These are phyloP conservation scores for Leccinum uliginosum DNA, from an alignment of 768 basidiomycete species.

Conservation along the genomic window DNA sequence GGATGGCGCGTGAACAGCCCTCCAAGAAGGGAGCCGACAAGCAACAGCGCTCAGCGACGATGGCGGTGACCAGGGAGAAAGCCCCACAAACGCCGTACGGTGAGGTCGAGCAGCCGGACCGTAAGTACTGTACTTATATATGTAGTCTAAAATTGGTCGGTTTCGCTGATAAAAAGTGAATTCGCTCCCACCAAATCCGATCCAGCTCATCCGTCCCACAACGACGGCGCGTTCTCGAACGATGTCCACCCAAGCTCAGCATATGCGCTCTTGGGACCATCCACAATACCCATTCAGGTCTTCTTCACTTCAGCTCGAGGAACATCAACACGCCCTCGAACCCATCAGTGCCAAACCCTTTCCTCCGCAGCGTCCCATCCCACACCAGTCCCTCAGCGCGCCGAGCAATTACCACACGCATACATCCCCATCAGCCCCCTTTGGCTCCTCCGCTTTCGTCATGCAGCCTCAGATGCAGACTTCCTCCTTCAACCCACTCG, in stretches of 20 bases:
- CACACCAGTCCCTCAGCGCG: constrained; percentile 3
- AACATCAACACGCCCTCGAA: constrained; percentile 20
- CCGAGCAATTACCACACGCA: constrained; percentile 9
- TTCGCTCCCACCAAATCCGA: not conserved
- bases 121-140: not conserved
- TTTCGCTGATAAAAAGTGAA: constrained; percentile 8
- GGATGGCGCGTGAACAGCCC: not conserved
- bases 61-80: not conserved
- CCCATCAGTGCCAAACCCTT: not conserved
- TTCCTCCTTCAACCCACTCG: constrained; percentile 11
- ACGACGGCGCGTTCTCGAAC: not conserved
- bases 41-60: not conserved
- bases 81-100: not conserved
- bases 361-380: constrained; percentile 12
- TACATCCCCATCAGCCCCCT: constrained; percentile 12
- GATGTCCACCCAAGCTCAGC: constrained; percentile 25
- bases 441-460: constrained; percentile 9
- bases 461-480: constrained; percentile 8
- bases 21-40: not conserved
- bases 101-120: constrained; percentile 7
- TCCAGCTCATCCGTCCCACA: not conserved
- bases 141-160: not conserved
- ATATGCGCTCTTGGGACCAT: constrained; percentile 18
- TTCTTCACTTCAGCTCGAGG: constrained; percentile 26
- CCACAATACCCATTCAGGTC: constrained; percentile 11